Base-by-base conservation (phyloP, 352 stramenopile genomes). In the Phytophthora ohioensis region DNA sequence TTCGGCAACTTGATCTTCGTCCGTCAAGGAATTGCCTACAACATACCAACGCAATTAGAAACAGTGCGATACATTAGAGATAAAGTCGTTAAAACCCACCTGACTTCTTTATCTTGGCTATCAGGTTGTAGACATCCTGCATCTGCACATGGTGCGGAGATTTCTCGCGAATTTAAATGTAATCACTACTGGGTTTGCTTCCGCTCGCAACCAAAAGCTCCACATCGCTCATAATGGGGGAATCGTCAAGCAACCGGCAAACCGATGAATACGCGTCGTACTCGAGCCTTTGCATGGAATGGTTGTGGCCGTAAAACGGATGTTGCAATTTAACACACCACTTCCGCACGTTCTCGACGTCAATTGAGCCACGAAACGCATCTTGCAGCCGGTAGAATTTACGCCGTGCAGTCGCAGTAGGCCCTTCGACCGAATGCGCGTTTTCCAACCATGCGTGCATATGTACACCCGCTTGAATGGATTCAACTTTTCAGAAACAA, bases 141-240 rank as follows among this genome's bases (percentile, higher is more conserved):
- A 64, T 46, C 36, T 57, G 12, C 34, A 64, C 17, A 1, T 4
- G 8, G n/a, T 58, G 63, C 0, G 36, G 10, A 13, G 35, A 42
- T 21, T 51, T 47, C 12, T 46, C 30, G 2, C 45, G 41, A 13
- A 69, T 57, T 21, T 46, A 63, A n/a, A 57, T 35, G 42, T 69
- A 69, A 5, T 64, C 30, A 54, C 86, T 54, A 89, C 34, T 58
- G 3, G 43, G 6, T 21, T 43, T 62, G 21, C 43, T 64, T 11
- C 62, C 52, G 34, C 62, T 57, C 0, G 21, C 36, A 3, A 64
- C 62, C 34, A 64, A 51, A 3, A 62, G 35, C 35, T 69, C 27
- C 12, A 69, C 27, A 10, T 53, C 27, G 5, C 10, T 51, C 53
- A 64, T 62, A 8, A 57, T 41, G 0, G 52, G 36, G 3, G 52